Evolutionary conservation across 345 rosid genomes (phyloP).

Genomic region (Gossypium stocksii): DNA sequence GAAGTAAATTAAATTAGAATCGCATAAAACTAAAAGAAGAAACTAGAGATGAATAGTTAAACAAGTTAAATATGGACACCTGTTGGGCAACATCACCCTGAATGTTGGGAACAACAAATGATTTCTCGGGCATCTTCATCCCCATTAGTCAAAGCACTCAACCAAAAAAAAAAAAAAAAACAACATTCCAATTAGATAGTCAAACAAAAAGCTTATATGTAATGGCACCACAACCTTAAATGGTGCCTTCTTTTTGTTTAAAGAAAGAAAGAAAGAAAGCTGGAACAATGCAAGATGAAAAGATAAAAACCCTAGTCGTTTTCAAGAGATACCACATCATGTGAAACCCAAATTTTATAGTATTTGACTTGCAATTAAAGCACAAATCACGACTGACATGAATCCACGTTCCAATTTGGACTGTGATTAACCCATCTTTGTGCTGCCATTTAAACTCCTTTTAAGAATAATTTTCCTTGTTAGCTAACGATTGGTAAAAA

Average conservation of each 20-base stretch:
- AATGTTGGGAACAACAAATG: background rate
- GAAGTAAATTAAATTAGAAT: background rate
- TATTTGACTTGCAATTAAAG: constrained; percentile 17
- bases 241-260: background rate
- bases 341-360: background rate
- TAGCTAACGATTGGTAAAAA: constrained; percentile 8
- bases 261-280: background rate
- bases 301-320: constrained; percentile 3
- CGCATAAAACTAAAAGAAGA: background rate
- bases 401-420: constrained; percentile 22
- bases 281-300: constrained; percentile 14
- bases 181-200: background rate
- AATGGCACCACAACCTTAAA: constrained; percentile 1
- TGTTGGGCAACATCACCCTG: constrained; percentile 10
- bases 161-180: background rate
- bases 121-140: background rate
- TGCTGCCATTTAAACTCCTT: too few relatives aligned
- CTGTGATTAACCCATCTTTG: background rate
- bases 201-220: constrained; percentile 9
- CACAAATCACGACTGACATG: constrained; percentile 11
- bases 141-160: constrained; percentile 6
- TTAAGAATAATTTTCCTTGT: background rate
- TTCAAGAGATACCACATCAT: constrained; percentile 19
- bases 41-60: background rate
- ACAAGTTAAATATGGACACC: background rate